These are phyloP conservation scores for Ceratocystiopsis sp. DNA, from an alignment of 2,329 filamentous ascomycete species.

Conservation along the genomic window DNA sequence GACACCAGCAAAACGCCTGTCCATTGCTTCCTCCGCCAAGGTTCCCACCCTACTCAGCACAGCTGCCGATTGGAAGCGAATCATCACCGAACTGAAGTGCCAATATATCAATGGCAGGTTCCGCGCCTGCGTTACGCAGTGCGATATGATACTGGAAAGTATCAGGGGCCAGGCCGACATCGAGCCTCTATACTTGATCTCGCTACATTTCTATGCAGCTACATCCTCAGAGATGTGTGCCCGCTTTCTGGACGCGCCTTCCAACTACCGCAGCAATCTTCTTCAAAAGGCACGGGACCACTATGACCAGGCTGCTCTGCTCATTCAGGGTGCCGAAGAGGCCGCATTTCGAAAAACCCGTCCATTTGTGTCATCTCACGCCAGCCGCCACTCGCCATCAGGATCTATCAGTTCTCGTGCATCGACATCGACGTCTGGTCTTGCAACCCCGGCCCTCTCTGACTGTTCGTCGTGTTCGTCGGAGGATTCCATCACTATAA, in stretches of 20 bases:
- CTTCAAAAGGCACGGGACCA: conserved; percentile 34
- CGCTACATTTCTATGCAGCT: conserved; percentile 45
- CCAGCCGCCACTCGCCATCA: conserved; percentile 27
- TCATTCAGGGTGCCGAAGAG: conserved; percentile 31
- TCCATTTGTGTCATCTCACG: conserved; percentile 10
- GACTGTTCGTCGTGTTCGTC: too few species aligned
- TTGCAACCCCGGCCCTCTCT: too few species aligned
- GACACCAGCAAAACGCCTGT: conserved; percentile 9
- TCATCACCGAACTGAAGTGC: conserved; percentile 35
- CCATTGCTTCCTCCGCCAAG: conserved; percentile 4
- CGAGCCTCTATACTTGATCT: conserved; percentile 38
- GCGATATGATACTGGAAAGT: conserved; percentile 33
- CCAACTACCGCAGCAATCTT: conserved; percentile 28
- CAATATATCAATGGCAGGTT: conserved; percentile 34
- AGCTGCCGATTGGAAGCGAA: conserved; percentile 31
- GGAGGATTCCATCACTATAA: too few species aligned
- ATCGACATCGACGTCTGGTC: conserved; percentile 16
- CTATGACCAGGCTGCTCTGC: conserved; percentile 29
- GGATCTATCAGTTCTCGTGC: conserved; percentile 27
- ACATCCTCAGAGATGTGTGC: conserved; percentile 41
- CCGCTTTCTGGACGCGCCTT: conserved; percentile 26
- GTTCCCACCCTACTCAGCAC: conserved; percentile 23
- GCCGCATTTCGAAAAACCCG: conserved; percentile 9
- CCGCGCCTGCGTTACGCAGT: conserved; percentile 34
- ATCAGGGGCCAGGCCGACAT: conserved; percentile 21